Base-by-base conservation (phyloP, 352 stramenopile genomes). In the Phytopythium kandeliae region DNA sequence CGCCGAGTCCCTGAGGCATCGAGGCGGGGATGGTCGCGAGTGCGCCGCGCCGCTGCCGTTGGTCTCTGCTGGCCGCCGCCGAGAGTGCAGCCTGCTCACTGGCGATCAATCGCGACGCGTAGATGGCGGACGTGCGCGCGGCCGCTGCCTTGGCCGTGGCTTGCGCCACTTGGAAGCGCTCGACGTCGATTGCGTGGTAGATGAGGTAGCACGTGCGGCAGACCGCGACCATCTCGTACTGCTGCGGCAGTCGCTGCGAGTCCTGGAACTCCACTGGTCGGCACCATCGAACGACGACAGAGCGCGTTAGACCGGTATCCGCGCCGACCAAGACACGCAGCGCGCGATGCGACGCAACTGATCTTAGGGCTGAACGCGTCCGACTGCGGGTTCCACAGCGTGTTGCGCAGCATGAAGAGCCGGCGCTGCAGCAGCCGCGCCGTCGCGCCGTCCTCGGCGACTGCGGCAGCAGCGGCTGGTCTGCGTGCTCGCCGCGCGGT, bases 361-460 rank as follows among this genome's bases (percentile, higher is more conserved):
- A 51, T 51, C 54, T 81, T 81, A 42, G 71, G 60, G 43, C 77
- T 60, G 43, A 85, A 87, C 4, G 67, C 60, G 34, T 84, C 67
- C 12, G 74, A 85, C 21, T 84, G 64, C 17, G 76, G 76, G 36
- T 87, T 85, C 77, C 77, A 88, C 42, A 86, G 44, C 34, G 77
- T 86, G 47, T 76, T 83, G 30, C 74, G 70, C 47, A 88, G 71
- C 70, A 85, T 85, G 58, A 83, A 85, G 44, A 85, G 76, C 30
- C 77, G 64, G 30, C 72, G 61, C 50, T 88, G 71, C 16, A 88
- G 67, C 28, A 88, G 56, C 22, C 33, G 12, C 11, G 46, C 17
- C 13, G 46, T 51, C 19, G 15, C 33, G 30, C 46, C 31, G 15
- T 51, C 46, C 3, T 51, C 46, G 10, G 11, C 5, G 12, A 22